A percentile compares a stretch with the other conserved stretches of the same genome.
Evolutionary conservation across 495 filamentous ascomycete genomes (phyloP).

Genomic region (Melanomma pulvis-pyrius): DNA sequence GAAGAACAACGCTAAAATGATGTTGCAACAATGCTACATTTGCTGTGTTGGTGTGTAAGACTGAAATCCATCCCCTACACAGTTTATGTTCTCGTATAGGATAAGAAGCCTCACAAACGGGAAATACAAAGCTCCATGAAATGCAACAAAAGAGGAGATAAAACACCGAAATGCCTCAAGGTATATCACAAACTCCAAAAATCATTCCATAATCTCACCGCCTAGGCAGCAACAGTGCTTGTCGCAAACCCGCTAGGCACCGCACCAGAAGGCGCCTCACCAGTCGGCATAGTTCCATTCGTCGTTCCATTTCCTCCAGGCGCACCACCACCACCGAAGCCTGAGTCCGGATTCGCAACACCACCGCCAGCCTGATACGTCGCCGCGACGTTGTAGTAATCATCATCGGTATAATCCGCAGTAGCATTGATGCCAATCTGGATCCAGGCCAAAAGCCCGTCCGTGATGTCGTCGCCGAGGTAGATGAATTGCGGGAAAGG

Average conservation of each 20-base stretch:
- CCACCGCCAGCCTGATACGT: conserved; percentile 13
- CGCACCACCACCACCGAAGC: conserved; percentile 1
- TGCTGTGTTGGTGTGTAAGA: too few relatives aligned
- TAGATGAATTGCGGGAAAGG: conserved; percentile 61
- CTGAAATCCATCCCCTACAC: too few relatives aligned
- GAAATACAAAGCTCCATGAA: too few relatives aligned
- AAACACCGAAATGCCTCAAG: too few relatives aligned
- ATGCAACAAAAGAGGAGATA: too few relatives aligned
- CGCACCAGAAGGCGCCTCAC: conserved; percentile 9
- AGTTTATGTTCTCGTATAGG: too few relatives aligned
- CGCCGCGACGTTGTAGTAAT: conserved; percentile 23
- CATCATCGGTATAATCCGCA: conserved; percentile 11
- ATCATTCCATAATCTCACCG: not conserved
- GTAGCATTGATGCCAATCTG: conserved; percentile 56
- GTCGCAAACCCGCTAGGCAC: not conserved
- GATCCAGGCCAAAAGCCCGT: conserved; percentile 60
- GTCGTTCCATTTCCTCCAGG: not conserved
- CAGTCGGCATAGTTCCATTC: conserved; percentile 24
- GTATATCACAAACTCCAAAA: not conserved
- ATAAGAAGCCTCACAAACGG: too few relatives aligned
- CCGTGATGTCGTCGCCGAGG: conserved; percentile 52
- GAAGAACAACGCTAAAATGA: too few relatives aligned
- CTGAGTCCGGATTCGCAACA: not conserved
- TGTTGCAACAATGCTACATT: too few relatives aligned
- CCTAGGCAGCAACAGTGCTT: not conserved